Evolutionary conservation across 2,329 filamentous ascomycete genomes (phyloP), one percentile per base, ranked within the genome.

Genomic region (Diaporthe sp.): DNA sequence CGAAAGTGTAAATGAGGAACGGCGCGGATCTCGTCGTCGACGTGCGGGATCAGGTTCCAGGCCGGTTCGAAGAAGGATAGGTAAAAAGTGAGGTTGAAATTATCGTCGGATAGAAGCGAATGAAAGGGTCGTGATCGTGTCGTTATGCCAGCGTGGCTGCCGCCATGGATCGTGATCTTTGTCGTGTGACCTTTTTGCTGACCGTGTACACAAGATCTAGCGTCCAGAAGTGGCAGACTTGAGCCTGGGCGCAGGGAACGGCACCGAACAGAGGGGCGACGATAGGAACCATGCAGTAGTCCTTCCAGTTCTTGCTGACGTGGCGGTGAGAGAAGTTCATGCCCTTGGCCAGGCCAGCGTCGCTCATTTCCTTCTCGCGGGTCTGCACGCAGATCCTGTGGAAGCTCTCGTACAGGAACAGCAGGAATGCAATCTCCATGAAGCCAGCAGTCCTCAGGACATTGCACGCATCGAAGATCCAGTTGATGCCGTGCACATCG

Each of bases 181-280:
- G 86, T 74, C 89, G 83, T 3, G 87, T 89, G 78, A 91, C 89
- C 81, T 94, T 95, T 82, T 92, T 91, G 84, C 92, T 94, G 79
- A 95, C 92, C 0, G 91, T 89, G 82, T 95, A 95, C 15, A 92
- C 91, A 77, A 95, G 81, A 73, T 93, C 87, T 45, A 92, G 85
- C 0, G 91, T 93, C 89, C 92, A 94, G 79, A 94, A 90, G 80
- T 95, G 93, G 79, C 87, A 90, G 72, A 94, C 82, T 77, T 93
- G 89, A 2, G 93, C 93, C 77, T 94, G 91, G 6, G 91, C 86
- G 57, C 91, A 90, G 0, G 93, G 93, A 25, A 94, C 88, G 0
- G 91, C 89, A 25, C 92, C 92, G 78, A 91, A 94, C 3, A 94
- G 78, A 1, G 92, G 91, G 7, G 92, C 92, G 13, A 93, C 91